Evolutionary conservation across 2,329 filamentous ascomycete species (phyloP).

Genomic region (Delphinella strobiligena): DNA sequence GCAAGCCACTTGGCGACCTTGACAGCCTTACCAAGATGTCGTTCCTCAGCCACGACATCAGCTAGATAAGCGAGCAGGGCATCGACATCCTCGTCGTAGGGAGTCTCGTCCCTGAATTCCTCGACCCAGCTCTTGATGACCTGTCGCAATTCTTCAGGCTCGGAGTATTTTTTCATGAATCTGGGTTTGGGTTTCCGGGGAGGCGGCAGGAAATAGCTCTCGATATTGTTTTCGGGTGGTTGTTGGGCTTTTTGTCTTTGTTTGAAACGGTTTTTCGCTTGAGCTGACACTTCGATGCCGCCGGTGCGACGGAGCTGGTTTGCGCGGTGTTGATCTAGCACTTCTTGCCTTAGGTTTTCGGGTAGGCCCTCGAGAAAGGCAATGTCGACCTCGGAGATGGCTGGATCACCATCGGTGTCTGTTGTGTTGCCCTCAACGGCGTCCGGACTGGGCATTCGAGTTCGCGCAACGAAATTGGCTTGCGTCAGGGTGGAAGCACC

Average conservation of each 20-base stretch:
- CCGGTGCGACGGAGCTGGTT: slow-evolving; percentile 43
- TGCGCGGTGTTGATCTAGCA: slow-evolving; percentile 61
- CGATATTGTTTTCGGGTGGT: slow-evolving; percentile 14
- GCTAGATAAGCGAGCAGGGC: slow-evolving; percentile 62
- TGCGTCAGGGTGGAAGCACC: slow-evolving; percentile 54
- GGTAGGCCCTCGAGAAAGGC: slow-evolving; percentile 75
- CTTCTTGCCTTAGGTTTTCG: slow-evolving; percentile 64
- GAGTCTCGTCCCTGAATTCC: slow-evolving; percentile 60
- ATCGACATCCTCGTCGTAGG: slow-evolving; percentile 65
- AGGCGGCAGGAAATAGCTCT: slow-evolving; percentile 33
- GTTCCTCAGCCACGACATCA: slow-evolving; percentile 59
- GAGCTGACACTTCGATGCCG: slow-evolving; percentile 24
- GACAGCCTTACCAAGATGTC: slow-evolving; percentile 63
- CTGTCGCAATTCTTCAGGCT: slow-evolving; percentile 53
- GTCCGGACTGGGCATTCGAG: slow-evolving; percentile 8
- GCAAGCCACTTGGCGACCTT: slow-evolving; percentile 55
- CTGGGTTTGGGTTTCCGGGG: slow-evolving; percentile 43
- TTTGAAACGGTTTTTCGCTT: slow-evolving; percentile 10
- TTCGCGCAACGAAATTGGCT: slow-evolving; percentile 52
- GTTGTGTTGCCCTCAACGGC: slow-evolving; percentile 10
- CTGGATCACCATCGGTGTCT: slow-evolving; percentile 23
- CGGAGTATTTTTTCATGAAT: slow-evolving; percentile 48
- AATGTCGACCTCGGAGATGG: slow-evolving; percentile 45
- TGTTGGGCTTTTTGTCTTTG: slow-evolving; percentile 11
- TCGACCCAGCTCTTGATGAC: slow-evolving; percentile 67